Evolutionary conservation across 2,329 filamentous ascomycete species (phyloP).

Genomic region (Colletotrichum sublineola): DNA sequence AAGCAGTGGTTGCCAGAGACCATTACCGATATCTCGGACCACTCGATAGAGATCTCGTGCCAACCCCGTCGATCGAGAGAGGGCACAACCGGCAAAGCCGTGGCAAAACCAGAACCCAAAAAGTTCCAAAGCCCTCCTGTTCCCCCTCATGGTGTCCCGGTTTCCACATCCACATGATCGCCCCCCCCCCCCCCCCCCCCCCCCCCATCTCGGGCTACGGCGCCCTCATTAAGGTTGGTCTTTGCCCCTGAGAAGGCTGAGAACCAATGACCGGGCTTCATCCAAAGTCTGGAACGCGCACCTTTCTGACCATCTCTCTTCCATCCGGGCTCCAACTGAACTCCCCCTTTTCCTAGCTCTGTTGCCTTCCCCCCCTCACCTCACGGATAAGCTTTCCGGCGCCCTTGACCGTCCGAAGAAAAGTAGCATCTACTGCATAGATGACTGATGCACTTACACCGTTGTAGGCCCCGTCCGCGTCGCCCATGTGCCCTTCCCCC

Average conservation of each 20-base stretch:
- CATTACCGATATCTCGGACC: neutral
- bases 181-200: neutral
- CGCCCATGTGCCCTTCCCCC: neutral
- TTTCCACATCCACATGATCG: neutral
- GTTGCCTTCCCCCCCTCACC: neutral
- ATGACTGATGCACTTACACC: neutral
- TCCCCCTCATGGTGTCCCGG: neutral
- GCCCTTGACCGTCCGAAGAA: neutral
- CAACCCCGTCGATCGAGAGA: neutral
- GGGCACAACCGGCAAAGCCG: neutral
- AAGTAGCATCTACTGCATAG: neutral
- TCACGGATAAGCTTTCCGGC: slow-evolving; percentile 24
- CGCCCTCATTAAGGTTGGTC: slow-evolving; percentile 9
- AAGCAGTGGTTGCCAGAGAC: neutral
- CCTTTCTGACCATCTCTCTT: neutral
- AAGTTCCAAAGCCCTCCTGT: neutral
- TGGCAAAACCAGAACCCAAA: neutral
- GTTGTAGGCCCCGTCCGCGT: neutral
- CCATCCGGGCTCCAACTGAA: neutral
- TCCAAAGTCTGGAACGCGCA: neutral
- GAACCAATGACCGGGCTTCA: slow-evolving; percentile 3
- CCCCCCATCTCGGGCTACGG: neutral
- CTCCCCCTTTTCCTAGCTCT: neutral
- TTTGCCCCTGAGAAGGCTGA: no score
- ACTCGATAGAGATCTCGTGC: neutral